Percentiles rank a stretch among this genome's conserved stretches.
Evolutionary conservation across 306 rosid species (phyloP).

Genomic region (Malus asiatica): DNA sequence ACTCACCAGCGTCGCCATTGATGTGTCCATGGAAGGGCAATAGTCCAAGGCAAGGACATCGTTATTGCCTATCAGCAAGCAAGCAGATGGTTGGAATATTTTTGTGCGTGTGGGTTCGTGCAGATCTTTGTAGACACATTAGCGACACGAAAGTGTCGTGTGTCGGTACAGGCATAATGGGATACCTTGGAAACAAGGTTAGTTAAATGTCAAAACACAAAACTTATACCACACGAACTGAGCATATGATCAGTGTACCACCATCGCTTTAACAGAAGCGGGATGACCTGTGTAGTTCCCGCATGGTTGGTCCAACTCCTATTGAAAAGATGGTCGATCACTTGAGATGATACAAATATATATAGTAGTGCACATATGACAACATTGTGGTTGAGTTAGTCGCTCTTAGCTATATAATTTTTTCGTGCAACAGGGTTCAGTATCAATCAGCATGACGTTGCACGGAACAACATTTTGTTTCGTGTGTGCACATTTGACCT

Average conservation of each 20-base stretch:
- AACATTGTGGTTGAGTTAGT: background rate
- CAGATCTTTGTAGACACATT: conserved; percentile 35
- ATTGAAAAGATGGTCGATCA: background rate
- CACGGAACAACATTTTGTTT: conserved; percentile 62
- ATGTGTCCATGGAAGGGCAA: background rate
- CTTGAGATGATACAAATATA: background rate
- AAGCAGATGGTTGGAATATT: conserved; percentile 96
- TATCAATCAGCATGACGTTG: conserved; percentile 79
- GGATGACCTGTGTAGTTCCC: background rate
- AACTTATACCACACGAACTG: background rate
- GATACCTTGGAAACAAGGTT: conserved; percentile 93
- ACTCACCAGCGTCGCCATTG: conserved; percentile 15
- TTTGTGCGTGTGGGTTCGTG: conserved; percentile 68
- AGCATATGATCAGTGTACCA: background rate
- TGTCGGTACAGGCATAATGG: conserved; percentile 89
- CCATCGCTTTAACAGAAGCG: background rate
- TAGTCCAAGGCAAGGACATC: background rate
- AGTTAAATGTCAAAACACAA: background rate
- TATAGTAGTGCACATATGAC: background rate
- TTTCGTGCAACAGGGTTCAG: conserved; percentile 52
- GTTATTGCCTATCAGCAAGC: conserved; percentile 55
- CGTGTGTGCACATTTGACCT: conserved; percentile 83
- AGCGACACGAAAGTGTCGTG: conserved; percentile 52
- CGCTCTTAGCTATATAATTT: background rate
- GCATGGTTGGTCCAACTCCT: background rate